Conservation (phyloP, 495 filamentous ascomycete genomes). For the Thermochaetoides thermophila region DNA sequence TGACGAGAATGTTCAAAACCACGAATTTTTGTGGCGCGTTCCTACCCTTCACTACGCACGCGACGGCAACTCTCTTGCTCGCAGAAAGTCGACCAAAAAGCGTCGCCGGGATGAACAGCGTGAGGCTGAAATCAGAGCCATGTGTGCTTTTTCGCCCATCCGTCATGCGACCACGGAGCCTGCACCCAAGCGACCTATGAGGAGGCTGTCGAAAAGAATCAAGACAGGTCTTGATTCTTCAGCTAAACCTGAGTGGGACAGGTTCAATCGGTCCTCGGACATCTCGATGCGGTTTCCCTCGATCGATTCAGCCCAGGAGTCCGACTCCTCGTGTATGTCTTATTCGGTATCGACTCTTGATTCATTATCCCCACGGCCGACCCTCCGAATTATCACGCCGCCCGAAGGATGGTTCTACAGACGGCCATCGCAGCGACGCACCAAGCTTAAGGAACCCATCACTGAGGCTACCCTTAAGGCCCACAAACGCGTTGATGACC, state of each 20-base stretch:
- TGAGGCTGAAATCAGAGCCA: slow-evolving; percentile 75
- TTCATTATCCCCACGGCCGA: slow-evolving; percentile 64
- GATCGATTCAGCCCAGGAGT: slow-evolving; percentile 56
- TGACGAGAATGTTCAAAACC: too few relatives aligned
- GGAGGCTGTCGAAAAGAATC: slow-evolving; percentile 49
- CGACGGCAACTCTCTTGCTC: slow-evolving; percentile 40
- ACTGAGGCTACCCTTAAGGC: slow-evolving; percentile 52
- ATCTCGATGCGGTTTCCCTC: slow-evolving; percentile 60
- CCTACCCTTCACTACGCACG: slow-evolving; percentile 53
- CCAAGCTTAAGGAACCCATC: slow-evolving; percentile 31
- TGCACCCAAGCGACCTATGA: slow-evolving; percentile 34
- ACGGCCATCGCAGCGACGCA: slow-evolving; percentile 26
- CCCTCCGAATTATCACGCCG: slow-evolving; percentile 37
- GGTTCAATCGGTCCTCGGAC: slow-evolving; percentile 52
- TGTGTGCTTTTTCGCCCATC: slow-evolving; percentile 55
- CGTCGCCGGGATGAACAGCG: slow-evolving; percentile 57
- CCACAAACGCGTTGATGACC: slow-evolving; percentile 57
- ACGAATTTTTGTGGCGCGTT: slow-evolving; percentile 38
- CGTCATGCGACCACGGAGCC: slow-evolving; percentile 40
- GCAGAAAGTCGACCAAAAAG: slow-evolving; percentile 61
- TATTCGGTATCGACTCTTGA: slow-evolving; percentile 65
- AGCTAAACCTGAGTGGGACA: slow-evolving; percentile 31
- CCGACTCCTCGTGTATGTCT: slow-evolving; percentile 50
- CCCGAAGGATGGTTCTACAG: slow-evolving; percentile 11
- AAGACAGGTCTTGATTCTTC: slow-evolving; percentile 32